These are phyloP conservation scores for Suillus brevipes DNA, from an alignment of 768 basidiomycete genomes.

Conservation along the genomic window DNA sequence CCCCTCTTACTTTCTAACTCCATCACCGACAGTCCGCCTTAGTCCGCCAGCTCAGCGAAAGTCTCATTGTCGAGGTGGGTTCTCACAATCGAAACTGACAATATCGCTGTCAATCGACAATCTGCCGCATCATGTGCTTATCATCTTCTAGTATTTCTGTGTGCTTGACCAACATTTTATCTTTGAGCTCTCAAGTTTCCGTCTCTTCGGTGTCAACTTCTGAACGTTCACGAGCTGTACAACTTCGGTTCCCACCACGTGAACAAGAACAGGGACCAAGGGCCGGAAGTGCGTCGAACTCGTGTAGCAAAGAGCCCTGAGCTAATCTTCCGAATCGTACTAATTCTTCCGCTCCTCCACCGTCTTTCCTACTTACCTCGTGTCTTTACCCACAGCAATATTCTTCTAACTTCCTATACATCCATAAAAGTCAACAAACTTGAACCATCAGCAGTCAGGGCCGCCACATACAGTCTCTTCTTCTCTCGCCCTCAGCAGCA, in stretches of 20 bases:
- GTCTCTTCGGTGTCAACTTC: constrained; percentile 22
- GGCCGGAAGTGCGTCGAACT: constrained; percentile 37
- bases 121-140: constrained; percentile 21
- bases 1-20: constrained; percentile 23
- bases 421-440: constrained; percentile 13
- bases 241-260: constrained; percentile 38
- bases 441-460: constrained; percentile 32
- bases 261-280: constrained; percentile 31
- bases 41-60: constrained; percentile 40
- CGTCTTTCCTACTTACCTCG: constrained; percentile 14
- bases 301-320: constrained; percentile 35
- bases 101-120: constrained; percentile 21
- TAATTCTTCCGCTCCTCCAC: constrained; percentile 28
- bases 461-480: constrained; percentile 33
- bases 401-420: constrained; percentile 6
- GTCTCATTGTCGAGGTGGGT: constrained; percentile 28
- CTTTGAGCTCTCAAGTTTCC: constrained; percentile 5
- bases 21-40: constrained; percentile 34
- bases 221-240: constrained; percentile 16
- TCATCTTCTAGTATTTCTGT: background rate
- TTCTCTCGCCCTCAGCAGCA: constrained; percentile 34
- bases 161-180: constrained; percentile 8
- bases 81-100: constrained; percentile 9
- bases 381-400: constrained; percentile 12
- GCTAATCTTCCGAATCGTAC: constrained; percentile 32